Conservation (phyloP, 169 alveolate species). For the Plasmodium inui region DNA sequence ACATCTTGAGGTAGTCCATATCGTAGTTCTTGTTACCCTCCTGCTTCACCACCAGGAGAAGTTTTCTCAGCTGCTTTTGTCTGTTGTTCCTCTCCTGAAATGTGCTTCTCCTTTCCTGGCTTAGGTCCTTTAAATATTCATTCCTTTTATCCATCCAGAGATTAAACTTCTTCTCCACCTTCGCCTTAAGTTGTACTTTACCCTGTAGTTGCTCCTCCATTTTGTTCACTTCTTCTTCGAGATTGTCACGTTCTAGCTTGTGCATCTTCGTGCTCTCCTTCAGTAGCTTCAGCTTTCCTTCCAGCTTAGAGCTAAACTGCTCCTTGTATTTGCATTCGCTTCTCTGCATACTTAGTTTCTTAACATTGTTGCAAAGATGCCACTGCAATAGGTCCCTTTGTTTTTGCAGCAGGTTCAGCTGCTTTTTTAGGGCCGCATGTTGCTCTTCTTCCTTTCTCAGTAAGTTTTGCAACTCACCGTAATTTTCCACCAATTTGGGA, state of each 20-base stretch:
- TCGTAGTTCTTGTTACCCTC: constrained; percentile 57
- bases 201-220: constrained; percentile 44
- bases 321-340: constrained; percentile 45
- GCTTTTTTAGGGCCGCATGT: constrained; percentile 17
- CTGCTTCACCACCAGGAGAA: constrained; percentile 42
- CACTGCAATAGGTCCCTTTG: constrained; percentile 54
- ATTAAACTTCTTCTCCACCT: constrained; percentile 38
- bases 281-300: constrained; percentile 26
- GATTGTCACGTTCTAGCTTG: constrained; percentile 43
- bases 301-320: constrained; percentile 25
- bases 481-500: constrained; percentile 26
- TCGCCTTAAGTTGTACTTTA: constrained; percentile 7
- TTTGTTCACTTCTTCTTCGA: constrained; percentile 37
- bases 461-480: constrained; percentile 14
- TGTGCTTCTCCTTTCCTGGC: constrained; percentile 39
- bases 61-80: constrained; percentile 37
- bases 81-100: constrained; percentile 52
- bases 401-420: constrained; percentile 25
- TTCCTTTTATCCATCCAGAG: constrained; percentile 34
- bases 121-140: constrained; percentile 33
- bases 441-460: constrained; percentile 31
- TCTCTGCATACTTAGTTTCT: constrained; percentile 57
- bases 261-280: constrained; percentile 35
- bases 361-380: constrained; percentile 49
- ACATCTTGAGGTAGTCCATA: constrained; percentile 52